Percentiles rank a stretch among this genome's conserved stretches.
These are phyloP conservation scores for Seminavis robusta DNA, from an alignment of 108 stramenopile genomes.

Conservation along the genomic window DNA sequence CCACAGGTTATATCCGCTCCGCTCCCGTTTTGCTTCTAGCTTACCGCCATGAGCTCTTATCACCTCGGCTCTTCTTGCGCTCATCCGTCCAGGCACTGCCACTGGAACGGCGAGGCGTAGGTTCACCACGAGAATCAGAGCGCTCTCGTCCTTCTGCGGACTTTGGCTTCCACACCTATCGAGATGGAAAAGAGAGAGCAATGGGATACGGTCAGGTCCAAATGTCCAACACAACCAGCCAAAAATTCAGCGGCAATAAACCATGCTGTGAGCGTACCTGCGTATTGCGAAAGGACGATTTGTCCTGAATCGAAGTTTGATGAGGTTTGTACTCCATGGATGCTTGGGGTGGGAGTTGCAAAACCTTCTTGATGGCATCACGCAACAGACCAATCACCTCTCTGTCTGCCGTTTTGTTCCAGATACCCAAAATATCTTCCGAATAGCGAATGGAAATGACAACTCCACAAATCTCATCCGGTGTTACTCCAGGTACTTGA, in stretches of 20 bases:
- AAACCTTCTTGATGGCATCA: conserved; percentile 77
- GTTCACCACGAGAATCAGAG: neutral
- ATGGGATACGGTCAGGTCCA: no score
- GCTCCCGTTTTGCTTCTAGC: no score
- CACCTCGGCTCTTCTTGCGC: conserved; percentile 15
- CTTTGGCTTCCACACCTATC: conserved; percentile 62
- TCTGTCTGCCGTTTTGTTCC: conserved; percentile 82
- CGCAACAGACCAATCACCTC: conserved; percentile 74
- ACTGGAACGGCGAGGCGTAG: conserved; percentile 28
- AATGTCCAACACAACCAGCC: no score
- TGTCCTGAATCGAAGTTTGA: conserved; percentile 57
- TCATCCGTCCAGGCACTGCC: conserved; percentile 59
- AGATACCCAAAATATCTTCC: conserved; percentile 94
- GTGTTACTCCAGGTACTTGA: conserved; percentile 69
- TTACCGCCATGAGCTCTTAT: no score
- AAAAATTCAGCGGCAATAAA: no score
- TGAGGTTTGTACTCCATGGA: conserved; percentile 85
- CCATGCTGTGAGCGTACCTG: no score
- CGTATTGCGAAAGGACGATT: conserved; percentile 73
- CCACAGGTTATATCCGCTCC: no score
- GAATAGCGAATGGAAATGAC: conserved; percentile 87
- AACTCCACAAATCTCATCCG: conserved; percentile 90
- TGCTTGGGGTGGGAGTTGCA: conserved; percentile 76
- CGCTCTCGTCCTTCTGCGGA: conserved; percentile 18
- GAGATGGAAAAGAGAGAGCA: no score